These are phyloP conservation scores for Lathyrus sativus DNA, from an alignment of 306 rosid species.

Conservation along the genomic window DNA sequence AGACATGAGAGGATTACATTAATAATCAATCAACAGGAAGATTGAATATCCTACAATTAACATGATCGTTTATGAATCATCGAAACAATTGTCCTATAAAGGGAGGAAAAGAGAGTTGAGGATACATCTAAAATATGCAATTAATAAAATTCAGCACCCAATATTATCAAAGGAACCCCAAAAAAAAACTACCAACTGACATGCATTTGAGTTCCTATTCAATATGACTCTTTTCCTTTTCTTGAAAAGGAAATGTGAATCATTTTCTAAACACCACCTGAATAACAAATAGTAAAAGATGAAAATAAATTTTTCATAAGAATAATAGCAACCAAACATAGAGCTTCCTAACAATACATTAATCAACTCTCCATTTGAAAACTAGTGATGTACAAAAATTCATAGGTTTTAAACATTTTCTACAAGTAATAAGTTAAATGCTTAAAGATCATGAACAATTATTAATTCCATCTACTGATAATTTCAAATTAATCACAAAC, in stretches of 20 bases:
- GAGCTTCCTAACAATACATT: constrained; percentile 21
- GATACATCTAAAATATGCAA: constrained; percentile 8
- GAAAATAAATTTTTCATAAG: constrained; percentile 17
- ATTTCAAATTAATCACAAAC: constrained; percentile 18
- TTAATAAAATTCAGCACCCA: constrained; percentile 32
- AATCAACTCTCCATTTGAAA: constrained; percentile 30
- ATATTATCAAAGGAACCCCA: constrained; percentile 17
- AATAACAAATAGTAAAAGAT: not conserved
- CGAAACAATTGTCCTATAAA: constrained; percentile 9
- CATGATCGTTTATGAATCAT: constrained; percentile 2
- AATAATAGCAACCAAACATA: constrained; percentile 21
- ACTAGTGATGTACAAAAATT: constrained; percentile 3
- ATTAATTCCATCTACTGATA: constrained; percentile 25
- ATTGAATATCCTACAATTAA: constrained; percentile 30
- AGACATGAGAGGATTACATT: constrained; percentile 36
- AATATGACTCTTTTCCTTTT: not conserved
- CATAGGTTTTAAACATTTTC: constrained; percentile 13
- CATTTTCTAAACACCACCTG: not conserved
- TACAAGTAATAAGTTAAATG: constrained; percentile 9
- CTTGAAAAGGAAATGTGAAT: constrained; percentile 17
- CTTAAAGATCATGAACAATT: not conserved
- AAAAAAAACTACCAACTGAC: constrained; percentile 23
- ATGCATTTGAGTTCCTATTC: constrained; percentile 13
- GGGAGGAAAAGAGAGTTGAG: not conserved
- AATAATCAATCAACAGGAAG: constrained; percentile 40